These are phyloP conservation scores for Eremothecium sinecaudum DNA, from an alignment of 1,139 yeast species.

Conservation along the genomic window DNA sequence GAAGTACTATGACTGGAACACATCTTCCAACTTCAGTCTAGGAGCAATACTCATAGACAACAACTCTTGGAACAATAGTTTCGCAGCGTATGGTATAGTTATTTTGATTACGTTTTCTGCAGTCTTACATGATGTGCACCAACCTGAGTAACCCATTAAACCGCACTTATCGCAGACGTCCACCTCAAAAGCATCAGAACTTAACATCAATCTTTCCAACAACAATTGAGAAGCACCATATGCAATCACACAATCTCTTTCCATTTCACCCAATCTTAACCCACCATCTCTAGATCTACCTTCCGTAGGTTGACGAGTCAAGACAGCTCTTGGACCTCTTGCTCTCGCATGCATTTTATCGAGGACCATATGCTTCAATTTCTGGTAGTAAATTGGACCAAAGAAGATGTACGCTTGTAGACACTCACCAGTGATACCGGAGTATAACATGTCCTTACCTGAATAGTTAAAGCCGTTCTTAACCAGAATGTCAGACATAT, in stretches of 20 bases:
- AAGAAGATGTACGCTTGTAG: slow-evolving; percentile 95
- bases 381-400: slow-evolving; percentile 97
- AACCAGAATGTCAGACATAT: slow-evolving; percentile 87
- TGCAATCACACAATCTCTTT: slow-evolving; percentile 98
- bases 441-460: slow-evolving; percentile 94
- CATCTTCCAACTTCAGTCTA: slow-evolving; percentile 79
- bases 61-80: slow-evolving; percentile 87
- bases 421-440: slow-evolving; percentile 98
- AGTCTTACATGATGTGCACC: slow-evolving; percentile 94
- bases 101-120: slow-evolving; percentile 79
- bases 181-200: slow-evolving; percentile 96
- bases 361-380: slow-evolving; percentile 96
- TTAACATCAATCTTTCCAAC: slow-evolving; percentile 88
- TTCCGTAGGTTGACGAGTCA: slow-evolving; percentile 97
- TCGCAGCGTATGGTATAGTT: slow-evolving; percentile 98
- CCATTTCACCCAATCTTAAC: slow-evolving; percentile 97
- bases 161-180: slow-evolving; percentile 94
- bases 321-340: slow-evolving; percentile 96
- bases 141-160: slow-evolving; percentile 93
- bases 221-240: slow-evolving; percentile 96
- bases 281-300: slow-evolving; percentile 99
- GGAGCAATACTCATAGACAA: slow-evolving; percentile 98
- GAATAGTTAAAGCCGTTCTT: slow-evolving; percentile 90
- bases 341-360: slow-evolving; percentile 99
- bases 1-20: slow-evolving; percentile 36